Base-by-base conservation (phyloP, 1,139 yeast species). In the Debaryomyces udenii region DNA sequence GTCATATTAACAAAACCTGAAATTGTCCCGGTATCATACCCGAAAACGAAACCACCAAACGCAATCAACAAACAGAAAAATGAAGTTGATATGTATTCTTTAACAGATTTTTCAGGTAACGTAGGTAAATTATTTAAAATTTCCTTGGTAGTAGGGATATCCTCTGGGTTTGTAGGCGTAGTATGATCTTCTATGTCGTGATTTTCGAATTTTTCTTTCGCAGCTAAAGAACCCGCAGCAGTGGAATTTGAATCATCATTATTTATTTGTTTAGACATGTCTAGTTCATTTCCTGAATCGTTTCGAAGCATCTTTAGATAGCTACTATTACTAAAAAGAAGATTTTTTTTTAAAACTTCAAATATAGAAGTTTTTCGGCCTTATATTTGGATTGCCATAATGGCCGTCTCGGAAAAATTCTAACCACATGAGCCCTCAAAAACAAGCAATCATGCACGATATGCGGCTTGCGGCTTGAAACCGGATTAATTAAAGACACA, bases 21-120 rank as follows among this genome's bases (percentile, higher is more conserved):
- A 51, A 83, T 74, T 32, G 85, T 81, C 37, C 89, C 89, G 34
- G 84, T 80, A 60, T 83, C 90, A 68, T 80, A 83, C 9, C 90
- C 90, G 51, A 81, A 81, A 10, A 81, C 75, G 45, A 81, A 78
- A 2, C 89, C 89, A 24, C 85, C 82, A 47, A 80, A 73, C 6
- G 87, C 77, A 31, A 75, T 63, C 31, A 74, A 50, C 27, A 71
- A 54, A 56, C 75, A 69, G 52, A 70, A 65, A 39, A 65, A 50
- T 39, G 65, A 59, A 27, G 66, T 62, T 30, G 62, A 50, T 22
- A 66, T 40, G 50, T 69, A 61, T 33, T 66, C 71, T 33, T 54
- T 60, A 35, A 46, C 46, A 11, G 61, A 47, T 49, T 64, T 66
- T 38, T 62, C 56, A 16, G 59, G 64, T 38, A 60, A 43, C 39